phyloP scores from a whole-genome alignment of 176 grass and related monocot genomes.

The sorghum (Sorghum bicolor) region Sorghum_bicolor_NCBIv3 NC_012870.2:63963501-63964000 shows the following conservation, averaged over 20 bases:
- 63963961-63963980: conserved; percentile 2
- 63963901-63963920: conserved; percentile 38
- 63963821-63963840: conserved; percentile 47
- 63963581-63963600: conserved; percentile 11
- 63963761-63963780: conserved; percentile 38
- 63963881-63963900: conserved; percentile 37
- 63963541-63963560: conserved; percentile 52
- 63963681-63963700: background rate
- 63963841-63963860: conserved; percentile 27
- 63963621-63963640: conserved; percentile 27
- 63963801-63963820: conserved; percentile 37
- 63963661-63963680: background rate
- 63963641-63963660: conserved; percentile 45
- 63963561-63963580: conserved; percentile 30
- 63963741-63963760: conserved; percentile 52
- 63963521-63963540: conserved; percentile 95
- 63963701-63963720: background rate
- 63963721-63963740: conserved; percentile 3
- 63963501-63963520: conserved; percentile 93
- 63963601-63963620: conserved; percentile 20
- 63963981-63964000: conserved; percentile 25
- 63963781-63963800: conserved; percentile 56
- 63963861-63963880: conserved; percentile 35
- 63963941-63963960: conserved; percentile 18
- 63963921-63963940: conserved; percentile 30